Evolutionary conservation across 2,329 filamentous ascomycete species (phyloP), one percentile per base, ranked within the genome.

Genomic region (Fusarium albidum): DNA sequence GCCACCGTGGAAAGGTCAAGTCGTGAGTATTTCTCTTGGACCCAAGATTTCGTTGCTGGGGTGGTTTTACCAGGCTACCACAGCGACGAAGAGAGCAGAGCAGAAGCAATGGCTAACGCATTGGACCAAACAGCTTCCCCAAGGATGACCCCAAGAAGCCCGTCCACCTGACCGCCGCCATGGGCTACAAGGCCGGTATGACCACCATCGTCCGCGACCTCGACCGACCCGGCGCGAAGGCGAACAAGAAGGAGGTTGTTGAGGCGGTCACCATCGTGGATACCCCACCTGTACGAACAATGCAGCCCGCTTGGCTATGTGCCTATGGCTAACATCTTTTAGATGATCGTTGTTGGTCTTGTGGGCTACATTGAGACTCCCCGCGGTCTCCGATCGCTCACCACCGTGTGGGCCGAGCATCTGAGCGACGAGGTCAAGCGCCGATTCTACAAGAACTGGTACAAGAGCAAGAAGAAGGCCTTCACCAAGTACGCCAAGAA

Each of bases 371-470:
- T 99, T 82, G 95, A 99, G 87, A 99, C 95, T 77, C 95, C 95
- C 80, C 95, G 95, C 75, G 95, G 95, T 83, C 92, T 99, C 75
- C 94, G 95, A 80, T 99, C 95, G 69, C 92, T 99, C 81, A 97
- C 93, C 79, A 98, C 95, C 77, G 92, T 99, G 78, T 99, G 95
- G 95, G 95, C 95, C 76, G 95, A 98, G 88, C 95, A 99, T 81
- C 82, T 99, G 81, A 91, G 90, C 82, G 95, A 99, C 81, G 95
- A 98, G 84, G 78, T 99, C 81, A 96, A 96, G 90, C 91, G 95
- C 75, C 91, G 95, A 78, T 99, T 99, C 92, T 99, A 99, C 91
- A 98, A 98, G 92, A 99, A 99, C 90, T 99, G 95, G 95, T 99
- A 99, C 91, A 96, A 96, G 90, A 92, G 88, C 87, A 99, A 99